phyloP scores from a whole-genome alignment of 371 early-diverging fungal genomes.

The Mucor irregularis region DNA sequence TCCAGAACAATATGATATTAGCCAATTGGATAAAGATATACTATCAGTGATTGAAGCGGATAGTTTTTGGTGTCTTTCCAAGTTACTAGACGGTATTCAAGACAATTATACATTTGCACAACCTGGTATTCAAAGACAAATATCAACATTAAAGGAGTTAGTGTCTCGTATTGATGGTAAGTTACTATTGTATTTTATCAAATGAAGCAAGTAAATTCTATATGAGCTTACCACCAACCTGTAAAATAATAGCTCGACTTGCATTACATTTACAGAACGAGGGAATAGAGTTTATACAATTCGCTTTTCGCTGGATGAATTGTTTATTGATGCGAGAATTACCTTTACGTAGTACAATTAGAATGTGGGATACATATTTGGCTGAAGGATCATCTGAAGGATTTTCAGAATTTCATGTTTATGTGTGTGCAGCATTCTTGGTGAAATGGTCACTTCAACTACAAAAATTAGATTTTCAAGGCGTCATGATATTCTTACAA shows the following conservation, averaged over 20 bases:
- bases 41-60: constrained; percentile 88
- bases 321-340: constrained; percentile 98
- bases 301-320: constrained; percentile 99
- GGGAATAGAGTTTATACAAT: constrained; percentile 96
- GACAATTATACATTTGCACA: constrained; percentile 97
- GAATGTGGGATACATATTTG: constrained; percentile 98
- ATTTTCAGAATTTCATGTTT: constrained; percentile 94
- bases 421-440: constrained; percentile 97
- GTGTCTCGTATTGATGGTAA: constrained; percentile 89
- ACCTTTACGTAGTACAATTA: constrained; percentile 78
- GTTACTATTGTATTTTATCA: background rate
- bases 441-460: constrained; percentile 91
- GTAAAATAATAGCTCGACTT: constrained; percentile 59
- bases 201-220: background rate
- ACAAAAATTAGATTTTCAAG: constrained; percentile 88
- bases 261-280: constrained; percentile 82
- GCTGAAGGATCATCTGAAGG: constrained; percentile 86
- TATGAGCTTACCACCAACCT: background rate
- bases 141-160: constrained; percentile 83
- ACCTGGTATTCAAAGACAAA: constrained; percentile 94
- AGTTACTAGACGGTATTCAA: constrained; percentile 95
- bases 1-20: constrained; percentile 69
- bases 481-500: constrained; percentile 94
- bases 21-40: constrained; percentile 55
- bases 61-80: constrained; percentile 94